These are phyloP conservation scores for Verruconis gallopava DNA, from an alignment of 2,329 filamentous ascomycete species.

Conservation along the genomic window DNA sequence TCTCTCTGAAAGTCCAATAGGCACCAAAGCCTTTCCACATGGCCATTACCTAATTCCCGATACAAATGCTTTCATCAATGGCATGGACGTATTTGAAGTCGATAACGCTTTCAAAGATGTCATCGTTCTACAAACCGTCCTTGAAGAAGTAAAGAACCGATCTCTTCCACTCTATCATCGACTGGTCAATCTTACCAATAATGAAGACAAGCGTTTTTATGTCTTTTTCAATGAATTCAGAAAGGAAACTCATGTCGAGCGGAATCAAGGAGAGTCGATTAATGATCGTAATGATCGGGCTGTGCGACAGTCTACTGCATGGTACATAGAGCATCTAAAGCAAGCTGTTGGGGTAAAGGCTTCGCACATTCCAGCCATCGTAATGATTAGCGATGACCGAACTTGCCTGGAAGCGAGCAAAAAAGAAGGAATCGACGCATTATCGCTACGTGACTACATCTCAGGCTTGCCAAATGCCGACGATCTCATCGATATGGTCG, in stretches of 20 bases:
- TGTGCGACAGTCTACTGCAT: conserved; percentile 71
- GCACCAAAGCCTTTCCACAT: conserved; percentile 66
- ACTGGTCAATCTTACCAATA: conserved; percentile 78
- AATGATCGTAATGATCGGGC: conserved; percentile 95
- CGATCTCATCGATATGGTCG: conserved; percentile 84
- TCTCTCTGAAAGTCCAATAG: conserved; percentile 76
- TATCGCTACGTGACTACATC: conserved; percentile 58
- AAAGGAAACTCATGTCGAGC: conserved; percentile 72
- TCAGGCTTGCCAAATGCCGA: conserved; percentile 70
- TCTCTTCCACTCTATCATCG: conserved; percentile 93
- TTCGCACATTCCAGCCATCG: conserved; percentile 55
- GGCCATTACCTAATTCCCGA: conserved; percentile 94
- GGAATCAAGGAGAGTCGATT: conserved; percentile 68
- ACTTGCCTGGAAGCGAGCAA: conserved; percentile 77
- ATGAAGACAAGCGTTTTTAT: conserved; percentile 93
- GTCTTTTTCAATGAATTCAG: conserved; percentile 99
- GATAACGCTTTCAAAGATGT: conserved; percentile 89
- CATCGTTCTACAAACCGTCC: conserved; percentile 87
- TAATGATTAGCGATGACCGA: conserved; percentile 89
- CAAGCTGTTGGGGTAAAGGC: conserved; percentile 41
- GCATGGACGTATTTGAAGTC: conserved; percentile 95
- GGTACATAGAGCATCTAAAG: conserved; percentile 76
- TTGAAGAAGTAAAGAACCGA: conserved; percentile 89
- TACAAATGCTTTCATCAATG: conserved; percentile 88
- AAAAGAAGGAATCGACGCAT: conserved; percentile 48